These are phyloP conservation scores for Dichotomocladium elegans DNA, from an alignment of 371 early-diverging fungal genomes.

Conservation along the genomic window DNA sequence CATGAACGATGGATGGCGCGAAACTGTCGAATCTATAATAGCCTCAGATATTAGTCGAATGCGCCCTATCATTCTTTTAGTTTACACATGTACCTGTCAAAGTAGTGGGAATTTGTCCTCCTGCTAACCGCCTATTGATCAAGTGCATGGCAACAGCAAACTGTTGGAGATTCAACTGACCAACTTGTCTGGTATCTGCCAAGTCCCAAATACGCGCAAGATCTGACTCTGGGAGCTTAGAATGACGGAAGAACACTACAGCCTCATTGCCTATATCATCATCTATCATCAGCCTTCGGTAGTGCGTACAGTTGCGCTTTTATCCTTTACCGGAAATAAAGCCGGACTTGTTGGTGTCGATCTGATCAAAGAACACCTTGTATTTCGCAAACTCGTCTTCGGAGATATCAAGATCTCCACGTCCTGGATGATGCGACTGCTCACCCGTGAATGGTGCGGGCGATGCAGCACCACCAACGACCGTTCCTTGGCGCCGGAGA, in stretches of 20 bases:
- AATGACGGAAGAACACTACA: constrained; percentile 71
- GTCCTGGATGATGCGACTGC: constrained; percentile 6
- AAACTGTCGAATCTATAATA: not conserved
- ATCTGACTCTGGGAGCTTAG: constrained; percentile 61
- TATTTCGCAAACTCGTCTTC: constrained; percentile 28
- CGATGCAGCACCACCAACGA: not conserved
- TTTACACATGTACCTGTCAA: constrained; percentile 13
- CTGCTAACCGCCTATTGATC: constrained; percentile 50
- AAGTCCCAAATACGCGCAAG: constrained; percentile 76
- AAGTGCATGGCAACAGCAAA: constrained; percentile 63
- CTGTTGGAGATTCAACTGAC: constrained; percentile 42
- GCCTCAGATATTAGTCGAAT: too few relatives aligned
- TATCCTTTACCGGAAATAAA: constrained; percentile 23
- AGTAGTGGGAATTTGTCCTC: constrained; percentile 35
- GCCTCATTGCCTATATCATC: constrained; percentile 64
- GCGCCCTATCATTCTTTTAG: too few relatives aligned
- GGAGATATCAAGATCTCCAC: constrained; percentile 21
- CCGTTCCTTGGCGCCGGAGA: constrained; percentile 8
- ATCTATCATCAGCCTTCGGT: too few relatives aligned
- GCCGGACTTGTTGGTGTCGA: constrained; percentile 27
- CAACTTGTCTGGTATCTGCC: constrained; percentile 45
- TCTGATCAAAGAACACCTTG: constrained; percentile 23
- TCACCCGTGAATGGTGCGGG: constrained; percentile 2
- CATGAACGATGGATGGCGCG: constrained; percentile 2
- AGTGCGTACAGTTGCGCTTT: too few relatives aligned